Conservation (phyloP, 2,329 filamentous ascomycete genomes). For the Nigrospora oryzae region DNA sequence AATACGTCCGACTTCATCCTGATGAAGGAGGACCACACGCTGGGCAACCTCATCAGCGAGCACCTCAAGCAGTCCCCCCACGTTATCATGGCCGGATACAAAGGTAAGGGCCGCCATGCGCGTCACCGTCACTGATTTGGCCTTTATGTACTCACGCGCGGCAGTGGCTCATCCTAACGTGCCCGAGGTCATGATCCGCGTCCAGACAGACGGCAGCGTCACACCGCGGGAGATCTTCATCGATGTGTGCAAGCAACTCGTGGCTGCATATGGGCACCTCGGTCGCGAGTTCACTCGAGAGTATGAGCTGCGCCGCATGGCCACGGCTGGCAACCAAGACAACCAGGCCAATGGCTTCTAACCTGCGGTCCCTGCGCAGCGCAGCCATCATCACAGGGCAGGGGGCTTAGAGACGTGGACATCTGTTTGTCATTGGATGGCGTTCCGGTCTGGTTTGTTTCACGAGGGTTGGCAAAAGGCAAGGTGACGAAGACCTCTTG, state of each 20-base stretch:
- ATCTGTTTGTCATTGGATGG: conserved; percentile 8
- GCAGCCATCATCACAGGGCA: neutral
- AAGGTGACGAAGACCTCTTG: no score
- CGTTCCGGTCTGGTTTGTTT: conserved; percentile 6
- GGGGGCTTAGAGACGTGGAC: neutral
- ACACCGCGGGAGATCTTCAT: conserved; percentile 85
- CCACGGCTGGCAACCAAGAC: conserved; percentile 53
- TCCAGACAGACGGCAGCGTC: conserved; percentile 85
- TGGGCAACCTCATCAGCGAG: conserved; percentile 81
- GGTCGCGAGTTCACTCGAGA: conserved; percentile 88
- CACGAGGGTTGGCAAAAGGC: no score
- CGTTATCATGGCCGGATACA: conserved; percentile 88
- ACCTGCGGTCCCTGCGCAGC: neutral
- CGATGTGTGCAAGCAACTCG: conserved; percentile 71
- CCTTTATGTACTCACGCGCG: neutral
- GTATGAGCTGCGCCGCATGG: conserved; percentile 82
- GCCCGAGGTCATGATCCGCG: conserved; percentile 59
- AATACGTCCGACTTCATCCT: conserved; percentile 94
- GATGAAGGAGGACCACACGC: conserved; percentile 94
- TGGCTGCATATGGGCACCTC: conserved; percentile 71
- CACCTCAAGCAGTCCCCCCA: conserved; percentile 78
- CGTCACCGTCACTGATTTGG: no score
- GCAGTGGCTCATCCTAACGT: conserved; percentile 53
- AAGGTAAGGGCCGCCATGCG: conserved; percentile 46
- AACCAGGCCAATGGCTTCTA: conserved; percentile 19